Evolutionary conservation across 2,329 filamentous ascomycete species (phyloP), one percentile per base, ranked within the genome.

Genomic region (Pseudovirgaria hyperparasitica): DNA sequence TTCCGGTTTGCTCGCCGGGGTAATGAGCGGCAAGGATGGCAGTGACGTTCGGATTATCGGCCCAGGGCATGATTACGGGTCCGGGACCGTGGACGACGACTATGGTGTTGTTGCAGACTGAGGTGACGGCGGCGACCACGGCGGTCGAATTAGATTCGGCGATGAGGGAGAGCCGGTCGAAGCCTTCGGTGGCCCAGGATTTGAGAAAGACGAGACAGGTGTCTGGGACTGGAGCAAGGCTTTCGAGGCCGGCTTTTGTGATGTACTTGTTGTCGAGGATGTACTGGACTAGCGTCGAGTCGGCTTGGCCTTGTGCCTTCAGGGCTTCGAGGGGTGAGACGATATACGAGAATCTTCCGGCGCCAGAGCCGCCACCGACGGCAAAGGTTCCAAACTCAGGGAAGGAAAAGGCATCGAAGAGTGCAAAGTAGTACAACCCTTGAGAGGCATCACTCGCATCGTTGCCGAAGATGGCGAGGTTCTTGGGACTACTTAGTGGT

Each of bases 121-220:
- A 41, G 5, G 65, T 57, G 5, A 65, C 57, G 2, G 48, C 46
- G 25, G 65, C 45, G n/a, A 64, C 61, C 5, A 65, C 44, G 2
- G 25, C 35, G 18, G 45, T 38, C 26, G 28, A 43, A 31, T 64
- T 48, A 48, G 55, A 61, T 38, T 63, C 58, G n/a, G 52, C 42
- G 15, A 47, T 38, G 5, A 64, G 44, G 5, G 45, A 43, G 4
- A 33, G 31, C 12, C 62, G 50, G 34, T 65, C 62, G n/a, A 37
- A 43, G 23, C 52, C 58, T 41, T 66, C 62, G 3, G 50, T 45
- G 1, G 61, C 60, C 45, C 50, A 64, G 9, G 44, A 66, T 65
- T 73, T 75, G 31, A 73, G 53, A 48, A 74, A 69, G 16, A 74
- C 68, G n/a, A 74, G 52, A 45, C 38, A 60, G 7, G 70, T 64